These are phyloP conservation scores for Verbascum thapsus DNA, from an alignment of 257 asterid species.

Conservation along the genomic window DNA sequence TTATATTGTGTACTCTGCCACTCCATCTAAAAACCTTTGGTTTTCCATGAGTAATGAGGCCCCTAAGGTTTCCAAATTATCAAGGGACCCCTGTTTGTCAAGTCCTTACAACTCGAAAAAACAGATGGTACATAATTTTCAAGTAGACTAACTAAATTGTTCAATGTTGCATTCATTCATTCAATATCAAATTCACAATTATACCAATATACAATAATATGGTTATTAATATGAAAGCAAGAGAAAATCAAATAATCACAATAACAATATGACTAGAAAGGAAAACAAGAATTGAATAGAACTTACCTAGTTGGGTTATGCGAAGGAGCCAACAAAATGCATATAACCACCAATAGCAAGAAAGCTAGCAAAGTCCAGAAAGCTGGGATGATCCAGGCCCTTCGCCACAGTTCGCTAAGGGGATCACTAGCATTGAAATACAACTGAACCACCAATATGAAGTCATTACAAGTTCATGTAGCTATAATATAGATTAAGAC, in stretches of 20 bases:
- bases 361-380: constrained; percentile 90
- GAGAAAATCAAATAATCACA: not conserved
- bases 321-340: constrained; percentile 92
- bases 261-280: not conserved
- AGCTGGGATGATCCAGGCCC: constrained; percentile 95
- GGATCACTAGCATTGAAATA: constrained; percentile 98
- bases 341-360: constrained; percentile 68
- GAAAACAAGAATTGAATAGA: not conserved
- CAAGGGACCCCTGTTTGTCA: too few relatives aligned
- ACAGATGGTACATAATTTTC: not conserved
- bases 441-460: constrained; percentile 56
- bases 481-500: constrained; percentile 16
- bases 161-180: not conserved
- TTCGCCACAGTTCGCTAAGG: constrained; percentile 81
- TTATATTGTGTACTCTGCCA: too few relatives aligned
- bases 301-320: constrained; percentile 86
- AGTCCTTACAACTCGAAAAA: too few relatives aligned
- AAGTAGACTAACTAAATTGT: not conserved
- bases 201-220: too few relatives aligned
- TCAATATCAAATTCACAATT: not conserved
- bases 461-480: constrained; percentile 19
- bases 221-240: constrained; percentile 3
- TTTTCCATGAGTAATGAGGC: too few relatives aligned
- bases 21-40: too few relatives aligned
- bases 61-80: too few relatives aligned